Evolutionary conservation across 1,139 yeast species (phyloP).

Genomic region (Blastobotrys apis): DNA sequence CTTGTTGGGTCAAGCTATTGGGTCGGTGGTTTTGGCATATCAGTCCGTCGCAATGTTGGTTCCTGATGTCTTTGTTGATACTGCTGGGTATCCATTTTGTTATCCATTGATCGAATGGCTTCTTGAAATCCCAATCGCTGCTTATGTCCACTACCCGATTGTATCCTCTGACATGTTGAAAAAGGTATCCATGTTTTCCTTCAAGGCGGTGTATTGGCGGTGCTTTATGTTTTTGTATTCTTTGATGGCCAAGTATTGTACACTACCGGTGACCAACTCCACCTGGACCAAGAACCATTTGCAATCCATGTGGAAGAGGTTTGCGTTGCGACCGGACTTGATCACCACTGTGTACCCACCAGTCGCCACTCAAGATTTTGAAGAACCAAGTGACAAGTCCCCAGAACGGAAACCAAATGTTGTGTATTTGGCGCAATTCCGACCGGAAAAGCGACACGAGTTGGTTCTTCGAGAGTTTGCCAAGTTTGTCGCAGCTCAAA

Average conservation of each 20-base stretch:
- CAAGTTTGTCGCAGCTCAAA: conserved; percentile 38
- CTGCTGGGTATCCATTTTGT: conserved; percentile 88
- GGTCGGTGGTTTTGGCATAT: conserved; percentile 61
- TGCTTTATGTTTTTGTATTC: conserved; percentile 48
- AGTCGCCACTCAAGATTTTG: conserved; percentile 61
- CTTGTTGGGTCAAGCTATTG: conserved; percentile 80
- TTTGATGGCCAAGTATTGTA: conserved; percentile 71
- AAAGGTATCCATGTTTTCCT: conserved; percentile 19
- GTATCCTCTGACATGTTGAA: conserved; percentile 78
- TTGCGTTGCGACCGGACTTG: conserved; percentile 25
- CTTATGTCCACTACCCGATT: conserved; percentile 93
- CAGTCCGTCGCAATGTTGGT: conserved; percentile 67
- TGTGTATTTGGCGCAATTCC: conserved; percentile 84
- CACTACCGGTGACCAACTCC: conserved; percentile 72
- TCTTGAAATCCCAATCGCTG: conserved; percentile 66
- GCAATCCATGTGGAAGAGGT: conserved; percentile 52
- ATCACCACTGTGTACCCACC: conserved; percentile 75
- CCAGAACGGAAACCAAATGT: conserved; percentile 49
- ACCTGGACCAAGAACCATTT: conserved; percentile 89
- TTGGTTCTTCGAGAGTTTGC: conserved; percentile 63
- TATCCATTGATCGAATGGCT: conserved; percentile 58
- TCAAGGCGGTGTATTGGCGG: conserved; percentile 70
- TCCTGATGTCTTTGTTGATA: conserved; percentile 92
- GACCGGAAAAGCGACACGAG: conserved; percentile 90
- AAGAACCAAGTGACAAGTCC: conserved; percentile 22